Base-by-base conservation (phyloP, 2,329 filamentous ascomycete genomes). In the Exophiala calicioides region DNA sequence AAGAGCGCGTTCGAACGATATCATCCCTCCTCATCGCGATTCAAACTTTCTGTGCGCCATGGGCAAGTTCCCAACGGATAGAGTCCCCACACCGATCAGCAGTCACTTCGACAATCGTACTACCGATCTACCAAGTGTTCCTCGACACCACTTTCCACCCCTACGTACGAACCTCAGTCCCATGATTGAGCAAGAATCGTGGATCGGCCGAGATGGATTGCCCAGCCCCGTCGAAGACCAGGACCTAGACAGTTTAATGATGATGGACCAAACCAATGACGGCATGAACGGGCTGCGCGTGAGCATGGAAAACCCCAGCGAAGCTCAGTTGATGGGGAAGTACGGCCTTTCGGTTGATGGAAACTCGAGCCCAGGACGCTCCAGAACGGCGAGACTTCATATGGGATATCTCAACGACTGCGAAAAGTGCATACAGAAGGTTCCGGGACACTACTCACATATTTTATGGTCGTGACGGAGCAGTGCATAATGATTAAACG, bases 381-480 rank as follows among this genome's bases (percentile, higher is more conserved):
- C 38, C 27, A 50, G 52, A 23, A 53, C 47, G 15, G 55, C 53
- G 19, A 81, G 78, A 52, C 85, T 90, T 64, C 86, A 84, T 59
- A 88, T 90, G 80, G 86, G 86, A 39, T 90, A 85, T 68, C 75
- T 86, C 53, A 77, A 82, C 9, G 86, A 88, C 65, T 90, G 86
- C 63, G 85, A 89, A 52, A 89, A 89, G 66, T 90, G 86, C 67
- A 78, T 77, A 33, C 75, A 79, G 62, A 86, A 83, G 62, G 84
- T 88, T 5, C 86, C 86, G 0, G 86, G 86, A 1, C 86, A 90
- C 63, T 90, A 88, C 62, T 89, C 86, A 61, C 86, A 90, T 66
- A 88, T 90, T 50, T 81, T 88, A 54, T 62, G 64, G 40, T 50
- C 57, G 3, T 59, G 50, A 59, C 15, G n/a, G 8, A 20, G 41